phyloP scores from a whole-genome alignment of 1,139 yeast genomes.

The Magnusiomyces suaveolens region DNA sequence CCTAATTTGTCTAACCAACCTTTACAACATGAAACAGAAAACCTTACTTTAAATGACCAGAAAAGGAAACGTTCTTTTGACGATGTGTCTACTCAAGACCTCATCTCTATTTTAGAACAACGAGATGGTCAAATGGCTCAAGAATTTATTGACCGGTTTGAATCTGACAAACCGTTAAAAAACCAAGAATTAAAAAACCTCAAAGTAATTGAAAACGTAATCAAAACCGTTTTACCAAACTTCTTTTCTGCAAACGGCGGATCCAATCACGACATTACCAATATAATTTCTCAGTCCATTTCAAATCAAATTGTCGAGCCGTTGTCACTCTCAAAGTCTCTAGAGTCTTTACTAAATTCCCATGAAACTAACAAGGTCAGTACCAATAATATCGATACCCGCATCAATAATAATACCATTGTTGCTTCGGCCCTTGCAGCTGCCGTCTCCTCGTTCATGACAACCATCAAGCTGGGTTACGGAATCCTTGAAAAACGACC shows the following conservation, averaged over 20 bases:
- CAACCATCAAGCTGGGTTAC: not conserved
- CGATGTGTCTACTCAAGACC: not conserved
- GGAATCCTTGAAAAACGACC: not conserved
- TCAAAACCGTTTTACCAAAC: not conserved
- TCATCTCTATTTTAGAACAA: not conserved
- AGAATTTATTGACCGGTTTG: not conserved
- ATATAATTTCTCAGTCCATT: not conserved
- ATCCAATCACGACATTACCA: not conserved
- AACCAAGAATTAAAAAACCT: not conserved
- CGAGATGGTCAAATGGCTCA: not conserved
- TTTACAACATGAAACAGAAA: not conserved
- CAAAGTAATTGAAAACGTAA: not conserved
- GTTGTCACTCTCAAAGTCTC: not conserved
- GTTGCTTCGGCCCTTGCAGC: slow-evolving; percentile 3
- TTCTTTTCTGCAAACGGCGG: not conserved
- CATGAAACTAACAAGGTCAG: not conserved
- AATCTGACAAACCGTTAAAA: not conserved
- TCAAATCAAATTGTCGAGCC: not conserved
- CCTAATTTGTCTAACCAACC: not conserved
- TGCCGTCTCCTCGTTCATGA: not conserved
- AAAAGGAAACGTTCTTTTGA: not conserved
- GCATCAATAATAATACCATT: not conserved
- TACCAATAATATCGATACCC: not conserved
- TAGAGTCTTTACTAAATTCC: not conserved
- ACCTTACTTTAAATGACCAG: not conserved